Base-by-base conservation (phyloP, 2,329 filamentous ascomycete species). In the Helminthosporium solani region DNA sequence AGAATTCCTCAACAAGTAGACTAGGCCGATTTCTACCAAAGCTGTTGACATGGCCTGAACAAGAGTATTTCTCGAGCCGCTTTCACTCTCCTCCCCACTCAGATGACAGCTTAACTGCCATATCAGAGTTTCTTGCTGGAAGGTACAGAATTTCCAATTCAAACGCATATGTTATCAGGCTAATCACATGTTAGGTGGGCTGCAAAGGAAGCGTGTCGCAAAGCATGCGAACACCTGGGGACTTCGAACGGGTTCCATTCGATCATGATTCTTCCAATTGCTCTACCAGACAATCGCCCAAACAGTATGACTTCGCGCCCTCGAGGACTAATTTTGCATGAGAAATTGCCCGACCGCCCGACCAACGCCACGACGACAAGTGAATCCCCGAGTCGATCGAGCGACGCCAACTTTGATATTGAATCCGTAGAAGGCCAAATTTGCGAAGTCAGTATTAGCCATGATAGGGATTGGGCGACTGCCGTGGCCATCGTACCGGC, bases 391-490 rank as follows among this genome's bases (percentile, higher is more conserved):
- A 18, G 9, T 38, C 44, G 21, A 30, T 46, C 7, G n/a, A 21
- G 30, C 21, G n/a, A n/a, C 16, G 34, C 25, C 30, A 11, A 25
- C 1, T 51, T 58, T 30, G 46, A 56, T 43, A 27, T 59, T 7
- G 40, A 52, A 28, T 42, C 48, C 7, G 37, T 66, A 11, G 56
- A 68, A 6, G 67, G 67, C 1, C 79, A 83, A 54, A 74, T 82
- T 40, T 89, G 84, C 12, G 76, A 81, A 60, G 66, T 96, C 35
- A 92, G 86, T 49, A 95, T 96, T 58, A 94, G 87, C 60, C 91
- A 96, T 66, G 91, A 96, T 68, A 85, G 82, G 2, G 85, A 89
- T 7, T 95, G 90, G 70, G 90, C 90, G 8, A 84, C 80, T 16
- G 87, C 86, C 6, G 76, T 85, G 1, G 87, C 85, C 53, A 53